Conservation (phyloP, 1,139 yeast genomes). For the Geotrichum restrictum region DNA sequence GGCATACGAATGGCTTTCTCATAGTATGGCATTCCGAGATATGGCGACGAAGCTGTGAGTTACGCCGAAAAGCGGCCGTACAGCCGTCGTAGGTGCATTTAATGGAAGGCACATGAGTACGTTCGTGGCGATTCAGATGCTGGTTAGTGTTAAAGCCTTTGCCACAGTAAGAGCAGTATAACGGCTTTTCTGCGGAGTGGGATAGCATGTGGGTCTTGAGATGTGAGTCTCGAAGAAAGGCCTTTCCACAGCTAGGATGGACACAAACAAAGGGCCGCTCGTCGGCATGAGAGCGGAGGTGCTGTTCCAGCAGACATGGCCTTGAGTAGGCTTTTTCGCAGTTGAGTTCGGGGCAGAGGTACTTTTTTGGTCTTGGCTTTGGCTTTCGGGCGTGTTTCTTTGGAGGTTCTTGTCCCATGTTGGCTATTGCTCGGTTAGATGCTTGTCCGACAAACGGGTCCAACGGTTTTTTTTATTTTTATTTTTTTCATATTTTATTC, state of each 20-base stretch:
- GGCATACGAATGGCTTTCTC: constrained; percentile 33
- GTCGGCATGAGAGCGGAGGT: constrained; percentile 66
- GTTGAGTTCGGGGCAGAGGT: constrained; percentile 56
- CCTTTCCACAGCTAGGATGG: constrained; percentile 51
- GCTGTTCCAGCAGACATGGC: constrained; percentile 82
- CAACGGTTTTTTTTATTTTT: constrained; percentile 12
- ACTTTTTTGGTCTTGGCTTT: constrained; percentile 51
- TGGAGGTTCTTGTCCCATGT: constrained; percentile 7
- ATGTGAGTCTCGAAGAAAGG: constrained; percentile 75
- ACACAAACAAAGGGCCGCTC: constrained; percentile 72
- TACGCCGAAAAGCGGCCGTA: constrained; percentile 64
- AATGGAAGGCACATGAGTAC: constrained; percentile 71
- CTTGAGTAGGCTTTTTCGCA: constrained; percentile 76
- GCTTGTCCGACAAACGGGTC: background rate
- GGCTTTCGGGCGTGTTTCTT: constrained; percentile 17
- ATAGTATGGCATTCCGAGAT: constrained; percentile 53
- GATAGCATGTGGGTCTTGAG: constrained; percentile 68
- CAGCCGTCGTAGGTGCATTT: constrained; percentile 61
- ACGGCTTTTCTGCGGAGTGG: constrained; percentile 60
- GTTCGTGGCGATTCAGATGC: constrained; percentile 76
- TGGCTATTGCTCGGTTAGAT: constrained; percentile 11
- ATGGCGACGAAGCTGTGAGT: constrained; percentile 75
- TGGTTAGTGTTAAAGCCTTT: constrained; percentile 81
- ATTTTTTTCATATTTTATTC: too few relatives aligned
- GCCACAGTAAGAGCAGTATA: constrained; percentile 68